Base-by-base conservation (phyloP, 176 grass and related monocot species). In the Stipa capillata region DNA sequence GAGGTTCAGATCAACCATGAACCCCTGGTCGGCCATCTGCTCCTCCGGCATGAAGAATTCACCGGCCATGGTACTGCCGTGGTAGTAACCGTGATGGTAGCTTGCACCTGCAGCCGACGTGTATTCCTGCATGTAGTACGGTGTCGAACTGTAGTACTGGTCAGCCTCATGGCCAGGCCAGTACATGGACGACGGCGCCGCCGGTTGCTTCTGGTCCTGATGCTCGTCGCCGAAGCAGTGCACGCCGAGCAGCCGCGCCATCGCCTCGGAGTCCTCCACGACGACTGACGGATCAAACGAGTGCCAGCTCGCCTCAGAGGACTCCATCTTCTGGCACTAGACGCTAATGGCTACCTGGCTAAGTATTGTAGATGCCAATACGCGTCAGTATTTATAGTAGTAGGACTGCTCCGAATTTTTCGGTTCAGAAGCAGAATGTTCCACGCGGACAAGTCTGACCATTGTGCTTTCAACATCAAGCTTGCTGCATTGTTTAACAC, bases 191-290 rank as follows among this genome's bases (percentile, higher is more conserved):
- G 89, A 32, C 37, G 83, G 2, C 27, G 85, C 8, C 25, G 56
- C 0, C 28, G 60, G 29, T 15, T 16, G 45, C 76, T 49, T 21
- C 28, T 52, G 49, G 34, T 82, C 68, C 74, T 84, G 69, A 7
- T 73, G 80, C 21, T 88, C 89, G 57, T 57, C 84, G 50, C 75
- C 76, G 36, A 83, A 92, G 64, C 78, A 79, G 57, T 91, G 84
- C 7, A 86, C 52, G 2, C 81, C 91, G 59, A 94, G 86, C 79
- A 97, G 78, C 65, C 90, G 87, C 56, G 82, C 89, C 85, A 97
- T 93, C 31, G 86, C 82, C 45, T 92, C 91, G 28, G 94, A 92
- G 65, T 97, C 91, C 85, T 97, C 91, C 21, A 69, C 65, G 33
- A 84, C 77, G 27, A 79, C 73, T 14, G 89, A 80, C 13, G 89